Percentiles rank a stretch among this genome's conserved stretches.
phyloP scores from a whole-genome alignment of 768 basidiomycete genomes.

The Suillus fuscotomentosus region DNA sequence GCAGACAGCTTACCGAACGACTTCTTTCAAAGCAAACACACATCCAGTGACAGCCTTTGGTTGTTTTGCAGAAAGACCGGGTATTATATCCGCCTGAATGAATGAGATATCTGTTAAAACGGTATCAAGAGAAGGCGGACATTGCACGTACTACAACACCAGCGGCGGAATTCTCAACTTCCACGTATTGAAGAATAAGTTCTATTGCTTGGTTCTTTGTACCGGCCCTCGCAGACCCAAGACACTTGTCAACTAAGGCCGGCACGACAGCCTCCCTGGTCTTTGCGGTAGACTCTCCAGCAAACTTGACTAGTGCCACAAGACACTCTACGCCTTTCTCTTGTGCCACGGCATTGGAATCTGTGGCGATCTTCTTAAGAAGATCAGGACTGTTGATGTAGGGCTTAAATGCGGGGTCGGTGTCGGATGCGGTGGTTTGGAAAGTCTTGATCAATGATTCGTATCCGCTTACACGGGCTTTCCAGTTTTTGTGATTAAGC shows the following conservation, averaged over 20 bases:
- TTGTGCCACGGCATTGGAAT: slow-evolving; percentile 95
- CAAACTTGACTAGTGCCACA: slow-evolving; percentile 82
- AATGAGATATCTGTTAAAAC: slow-evolving; percentile 26
- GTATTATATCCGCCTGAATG: slow-evolving; percentile 69
- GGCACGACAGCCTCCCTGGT: slow-evolving; percentile 81
- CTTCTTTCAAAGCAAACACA: slow-evolving; percentile 76
- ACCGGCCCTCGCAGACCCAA: slow-evolving; percentile 87
- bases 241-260: slow-evolving; percentile 93
- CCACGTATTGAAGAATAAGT: slow-evolving; percentile 84
- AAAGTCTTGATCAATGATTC: slow-evolving; percentile 85
- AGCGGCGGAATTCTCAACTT: slow-evolving; percentile 86
- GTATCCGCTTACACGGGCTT: slow-evolving; percentile 93
- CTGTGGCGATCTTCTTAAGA: slow-evolving; percentile 84
- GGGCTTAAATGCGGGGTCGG: slow-evolving; percentile 91
- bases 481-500: slow-evolving; percentile 97
- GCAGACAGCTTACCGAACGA: slow-evolving; percentile 62
- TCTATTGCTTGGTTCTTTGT: slow-evolving; percentile 89
- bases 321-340: slow-evolving; percentile 95
- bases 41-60: slow-evolving; percentile 89
- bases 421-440: slow-evolving; percentile 85
- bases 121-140: slow-evolving; percentile 27
- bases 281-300: slow-evolving; percentile 84
- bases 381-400: slow-evolving; percentile 76
- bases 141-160: slow-evolving; percentile 79
- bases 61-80: slow-evolving; percentile 87